phyloP scores from a whole-genome alignment of 2,329 filamentous ascomycete species.

The Didymellaceae sp. region DNA sequence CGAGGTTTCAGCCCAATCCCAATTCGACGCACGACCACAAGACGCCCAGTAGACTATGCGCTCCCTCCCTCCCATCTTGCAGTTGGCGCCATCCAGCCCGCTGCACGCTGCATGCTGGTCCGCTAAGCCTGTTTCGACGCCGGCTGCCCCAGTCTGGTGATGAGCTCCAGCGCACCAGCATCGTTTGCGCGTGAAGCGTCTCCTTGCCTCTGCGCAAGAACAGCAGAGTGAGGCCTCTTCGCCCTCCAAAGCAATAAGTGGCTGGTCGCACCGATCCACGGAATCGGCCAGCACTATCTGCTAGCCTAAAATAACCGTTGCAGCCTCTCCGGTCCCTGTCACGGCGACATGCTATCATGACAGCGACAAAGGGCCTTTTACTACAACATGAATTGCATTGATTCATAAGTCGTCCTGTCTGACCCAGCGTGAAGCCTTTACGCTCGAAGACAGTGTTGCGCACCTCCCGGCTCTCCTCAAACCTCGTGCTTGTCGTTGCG shows the following conservation, averaged over 20 bases:
- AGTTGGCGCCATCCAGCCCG: conserved; percentile 16
- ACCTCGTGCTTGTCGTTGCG: conserved; percentile 7
- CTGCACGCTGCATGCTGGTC: conserved; percentile 13
- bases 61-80: conserved; percentile 8
- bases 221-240: neutral
- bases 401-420: neutral
- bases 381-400: too few species aligned
- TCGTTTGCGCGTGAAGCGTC: neutral
- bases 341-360: neutral
- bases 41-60: neutral
- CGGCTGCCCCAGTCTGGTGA: conserved; percentile 21
- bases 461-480: conserved; percentile 8
- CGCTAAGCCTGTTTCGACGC: conserved; percentile 19
- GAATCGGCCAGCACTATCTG: conserved; percentile 6
- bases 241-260: conserved; percentile 2
- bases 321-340: conserved; percentile 2
- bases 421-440: too few species aligned
- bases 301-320: conserved; percentile 6
- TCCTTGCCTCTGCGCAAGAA: neutral
- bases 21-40: conserved; percentile 2
- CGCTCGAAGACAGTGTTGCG: too few species aligned
- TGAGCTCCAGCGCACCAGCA: conserved; percentile 7
- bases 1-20: conserved; percentile 11
- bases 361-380: too few species aligned
- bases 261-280: conserved; percentile 11